Base-by-base conservation (phyloP, 2,329 filamentous ascomycete genomes). In the Pestalotiopsis sp. region DNA sequence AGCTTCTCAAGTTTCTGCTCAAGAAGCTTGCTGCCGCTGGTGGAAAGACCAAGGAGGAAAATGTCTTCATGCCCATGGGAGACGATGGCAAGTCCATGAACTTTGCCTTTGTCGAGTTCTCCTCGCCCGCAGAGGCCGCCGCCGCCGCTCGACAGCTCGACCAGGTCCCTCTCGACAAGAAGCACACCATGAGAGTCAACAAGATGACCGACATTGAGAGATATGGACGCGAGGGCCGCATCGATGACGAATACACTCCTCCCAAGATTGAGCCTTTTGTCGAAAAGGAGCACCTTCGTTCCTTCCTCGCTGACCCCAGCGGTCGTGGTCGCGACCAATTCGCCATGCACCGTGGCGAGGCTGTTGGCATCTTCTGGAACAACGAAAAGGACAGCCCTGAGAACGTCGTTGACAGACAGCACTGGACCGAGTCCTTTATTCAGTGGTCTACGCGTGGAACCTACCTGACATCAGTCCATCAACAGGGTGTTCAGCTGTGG, bases 391-490 rank as follows among this genome's bases (percentile, higher is more conserved):
- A 98, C 70, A 82, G 87, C 25, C 94, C 95, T 4, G 96, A 99
- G 81, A 90, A 89, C 72, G 89, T 98, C 49, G 94, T 99, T 69
- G 95, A 98, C 78, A 92, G 96, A 74, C 91, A 92, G 77, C 93
- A 97, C 86, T 99, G 96, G 96, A 99, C 96, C 70, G 96, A 99
- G 83, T 94, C 94, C 49, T 99, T 99, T 79, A 92, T 99, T 65
- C 94, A 97, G 84, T 99, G 96, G 96, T 98, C 96, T 68, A 96
- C 96, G 58, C 90, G 93, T 74, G 96, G 96, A 74, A 98, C 95
- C 67, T 99, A 90, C 82, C 89, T 99, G 72, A 95, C 95, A 69
- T 98, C 95, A 13, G 94, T 98, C 77, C 96, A 99, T 83, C 91
- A 92, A 25, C 95, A 98, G 82, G 96, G 96, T 87, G 94, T 98